Evolutionary conservation across 2,329 filamentous ascomycete genomes (phyloP).

Genomic region (Aureobasidium namibiae): DNA sequence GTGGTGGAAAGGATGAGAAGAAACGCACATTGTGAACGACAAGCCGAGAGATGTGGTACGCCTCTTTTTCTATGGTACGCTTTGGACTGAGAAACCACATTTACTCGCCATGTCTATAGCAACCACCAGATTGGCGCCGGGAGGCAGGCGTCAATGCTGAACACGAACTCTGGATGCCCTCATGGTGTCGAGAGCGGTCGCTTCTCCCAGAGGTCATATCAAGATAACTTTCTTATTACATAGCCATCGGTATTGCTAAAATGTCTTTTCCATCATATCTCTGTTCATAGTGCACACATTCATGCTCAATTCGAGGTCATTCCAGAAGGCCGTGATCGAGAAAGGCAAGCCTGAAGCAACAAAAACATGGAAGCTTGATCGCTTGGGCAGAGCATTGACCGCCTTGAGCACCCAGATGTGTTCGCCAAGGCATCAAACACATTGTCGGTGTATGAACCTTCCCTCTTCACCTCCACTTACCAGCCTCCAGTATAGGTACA

Average conservation of each 20-base stretch:
- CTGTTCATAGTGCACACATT: not conserved
- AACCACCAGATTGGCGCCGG: slow-evolving; percentile 7
- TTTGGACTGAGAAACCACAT: not conserved
- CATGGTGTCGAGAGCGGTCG: not conserved
- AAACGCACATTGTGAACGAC: not conserved
- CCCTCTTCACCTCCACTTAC: not conserved
- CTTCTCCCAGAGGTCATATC: not conserved
- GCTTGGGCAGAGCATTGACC: not conserved
- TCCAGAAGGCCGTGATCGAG: not conserved
- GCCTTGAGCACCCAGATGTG: not conserved
- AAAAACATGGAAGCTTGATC: not conserved
- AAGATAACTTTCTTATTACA: not conserved
- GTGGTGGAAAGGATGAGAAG: not conserved
- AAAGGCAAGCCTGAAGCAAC: not conserved
- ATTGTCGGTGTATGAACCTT: not conserved
- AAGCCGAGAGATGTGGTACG: not conserved
- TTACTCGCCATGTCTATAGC: slow-evolving; percentile 11
- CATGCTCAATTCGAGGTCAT: not conserved
- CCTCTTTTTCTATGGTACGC: not conserved
- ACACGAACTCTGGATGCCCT: not conserved
- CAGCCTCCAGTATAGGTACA: not conserved
- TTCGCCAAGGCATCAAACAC: not conserved
- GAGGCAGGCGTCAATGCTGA: slow-evolving; percentile 7
- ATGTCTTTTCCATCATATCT: not conserved
- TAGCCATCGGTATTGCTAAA: not conserved